Conservation (phyloP, 148 eudicot species). For the Talinum fruticosum region DNA sequence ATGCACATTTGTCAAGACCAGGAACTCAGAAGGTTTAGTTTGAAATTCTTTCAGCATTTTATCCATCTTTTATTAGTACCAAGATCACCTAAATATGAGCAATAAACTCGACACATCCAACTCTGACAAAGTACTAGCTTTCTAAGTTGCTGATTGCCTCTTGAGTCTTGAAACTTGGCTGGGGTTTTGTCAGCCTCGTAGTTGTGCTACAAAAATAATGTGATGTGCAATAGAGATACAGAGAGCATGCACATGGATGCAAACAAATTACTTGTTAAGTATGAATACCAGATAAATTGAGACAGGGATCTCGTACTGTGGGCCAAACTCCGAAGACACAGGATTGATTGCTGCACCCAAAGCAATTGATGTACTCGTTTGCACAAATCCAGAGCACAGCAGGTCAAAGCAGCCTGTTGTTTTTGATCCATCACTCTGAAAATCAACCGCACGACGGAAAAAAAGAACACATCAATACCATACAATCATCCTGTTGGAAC, state of each 20-base stretch:
- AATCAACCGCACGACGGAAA: neutral
- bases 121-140: neutral
- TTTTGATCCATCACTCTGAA: conserved; percentile 36
- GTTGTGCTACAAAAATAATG: too few species aligned
- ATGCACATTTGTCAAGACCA: too few species aligned
- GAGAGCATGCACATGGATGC: neutral
- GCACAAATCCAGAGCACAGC: conserved; percentile 69
- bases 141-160: neutral
- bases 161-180: too few species aligned
- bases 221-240: too few species aligned
- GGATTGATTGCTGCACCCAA: conserved; percentile 59
- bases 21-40: too few species aligned
- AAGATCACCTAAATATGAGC: too few species aligned
- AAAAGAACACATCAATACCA: neutral
- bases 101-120: neutral
- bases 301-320: conserved; percentile 33
- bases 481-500: neutral
- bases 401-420: conserved; percentile 65
- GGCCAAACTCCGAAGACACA: conserved; percentile 36
- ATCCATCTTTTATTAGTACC: too few species aligned
- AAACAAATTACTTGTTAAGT: neutral
- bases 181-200: too few species aligned
- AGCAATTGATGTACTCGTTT: conserved; percentile 48
- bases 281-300: conserved; percentile 38
- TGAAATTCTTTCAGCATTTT: too few species aligned